Base-by-base conservation (phyloP, 1,284 basidiomycete genomes). In the Heterobasidion irregulare region DNA sequence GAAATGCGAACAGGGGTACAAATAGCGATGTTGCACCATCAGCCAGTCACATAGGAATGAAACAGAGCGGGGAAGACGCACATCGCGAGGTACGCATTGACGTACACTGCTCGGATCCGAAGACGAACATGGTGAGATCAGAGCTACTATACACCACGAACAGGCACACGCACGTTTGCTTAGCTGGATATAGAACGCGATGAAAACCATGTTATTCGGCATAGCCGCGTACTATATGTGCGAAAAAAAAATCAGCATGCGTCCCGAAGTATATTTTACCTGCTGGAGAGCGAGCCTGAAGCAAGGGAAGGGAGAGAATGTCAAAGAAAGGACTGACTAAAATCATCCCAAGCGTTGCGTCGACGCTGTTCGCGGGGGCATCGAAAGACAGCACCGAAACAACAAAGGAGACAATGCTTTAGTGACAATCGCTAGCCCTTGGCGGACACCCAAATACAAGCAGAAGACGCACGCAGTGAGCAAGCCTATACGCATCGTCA, bases 61-160 rank as follows among this genome's bases (percentile, higher is more conserved):
- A 50, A 15, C 36, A 15, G 12, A 26, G 53, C 8, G 41, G 49
- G 2, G 43, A 18, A 13, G 34, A 62, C 65, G 53, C 50, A 70
- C 65, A 59, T 75, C 1, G 77, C 74, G 10, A 81, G 65, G 66
- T 80, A 82, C 0, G 79, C 79, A 41, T 75, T 77, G 34, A 75
- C 67, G 58, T 82, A 80, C 19, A 81, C 79, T 76, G 55, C 46
- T 46, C 34, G 38, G 47, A 41, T 41, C 12, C 10, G 38, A 41
- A 41, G n/a, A 41, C 6, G 12, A 41, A 41, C 10, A n/a, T 6
- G 6, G 38, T 41, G 10, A 41, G 38, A 6, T 33, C 26, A 51
- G 19, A 48, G 43, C 44, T 43, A 5, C 26, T 5, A 26, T 6
- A 6, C 26, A 26, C 26, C 26, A 5, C 26, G 48, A 7, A 54